These are phyloP conservation scores for Aphanomyces stellatus DNA, from an alignment of 352 stramenopile species.

Conservation along the genomic window DNA sequence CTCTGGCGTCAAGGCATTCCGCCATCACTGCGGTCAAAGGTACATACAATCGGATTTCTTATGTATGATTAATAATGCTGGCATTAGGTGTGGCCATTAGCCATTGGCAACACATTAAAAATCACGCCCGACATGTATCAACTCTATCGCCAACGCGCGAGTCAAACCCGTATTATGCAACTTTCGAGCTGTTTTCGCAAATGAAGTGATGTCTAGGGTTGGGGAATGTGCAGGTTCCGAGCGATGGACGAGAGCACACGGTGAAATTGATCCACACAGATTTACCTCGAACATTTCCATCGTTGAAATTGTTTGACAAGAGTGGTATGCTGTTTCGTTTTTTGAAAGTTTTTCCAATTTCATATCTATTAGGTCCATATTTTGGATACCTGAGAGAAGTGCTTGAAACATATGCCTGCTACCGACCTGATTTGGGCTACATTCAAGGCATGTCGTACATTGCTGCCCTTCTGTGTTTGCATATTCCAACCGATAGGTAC, in stretches of 20 bases:
- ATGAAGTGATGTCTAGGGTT: constrained; percentile 12
- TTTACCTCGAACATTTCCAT: constrained; percentile 77
- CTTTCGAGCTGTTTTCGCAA: neutral
- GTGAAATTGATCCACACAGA: constrained; percentile 80
- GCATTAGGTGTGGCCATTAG: constrained; percentile 70
- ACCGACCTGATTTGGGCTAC: constrained; percentile 80
- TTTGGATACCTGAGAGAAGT: constrained; percentile 72
- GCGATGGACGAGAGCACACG: constrained; percentile 62
- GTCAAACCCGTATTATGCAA: constrained; percentile 11
- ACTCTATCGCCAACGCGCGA: constrained; percentile 61
- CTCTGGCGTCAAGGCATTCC: constrained; percentile 78
- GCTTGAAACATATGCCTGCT: constrained; percentile 79
- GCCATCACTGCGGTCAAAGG: constrained; percentile 54
- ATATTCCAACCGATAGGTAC: constrained; percentile 77
- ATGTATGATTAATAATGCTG: neutral
- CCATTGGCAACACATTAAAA: constrained; percentile 79
- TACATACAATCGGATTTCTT: neutral
- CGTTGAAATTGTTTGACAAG: constrained; percentile 65
- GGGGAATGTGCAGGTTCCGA: constrained; percentile 6
- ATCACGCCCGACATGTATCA: constrained; percentile 82
- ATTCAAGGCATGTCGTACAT: constrained; percentile 88
- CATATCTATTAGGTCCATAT: constrained; percentile 37
- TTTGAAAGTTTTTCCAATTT: neutral
- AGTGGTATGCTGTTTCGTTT: constrained; percentile 28
- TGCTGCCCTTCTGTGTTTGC: constrained; percentile 71